phyloP scores from a whole-genome alignment of 1,284 basidiomycete species.

The Schizophyllum commune region DNA sequence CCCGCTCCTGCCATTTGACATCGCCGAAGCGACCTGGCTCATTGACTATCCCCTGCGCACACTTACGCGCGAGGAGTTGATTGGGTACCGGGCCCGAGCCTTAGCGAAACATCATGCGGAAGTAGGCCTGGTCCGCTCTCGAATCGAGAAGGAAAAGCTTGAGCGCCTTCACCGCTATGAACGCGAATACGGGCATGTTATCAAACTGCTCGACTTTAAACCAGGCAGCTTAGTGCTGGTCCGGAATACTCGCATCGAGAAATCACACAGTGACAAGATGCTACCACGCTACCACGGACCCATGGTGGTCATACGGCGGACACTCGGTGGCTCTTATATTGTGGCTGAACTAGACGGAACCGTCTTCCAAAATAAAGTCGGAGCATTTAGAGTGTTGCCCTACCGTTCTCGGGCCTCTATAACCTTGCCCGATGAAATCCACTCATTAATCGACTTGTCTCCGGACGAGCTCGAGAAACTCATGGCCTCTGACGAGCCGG shows the following conservation, averaged over 20 bases:
- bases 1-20: conserved; percentile 27
- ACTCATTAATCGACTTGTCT: too few relatives aligned
- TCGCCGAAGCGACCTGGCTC: conserved; percentile 31
- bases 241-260: conserved; percentile 21
- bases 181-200: conserved; percentile 14
- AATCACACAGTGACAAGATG: conserved; percentile 17
- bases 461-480: too few relatives aligned
- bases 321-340: conserved; percentile 23
- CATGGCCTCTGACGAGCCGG: too few relatives aligned
- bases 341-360: conserved; percentile 25
- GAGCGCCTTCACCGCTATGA: too few relatives aligned
- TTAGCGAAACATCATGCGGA: conserved; percentile 18
- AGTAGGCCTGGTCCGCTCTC: conserved; percentile 1
- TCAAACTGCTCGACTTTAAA: conserved; percentile 25
- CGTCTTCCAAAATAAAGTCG: conserved; percentile 18
- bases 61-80: conserved; percentile 20
- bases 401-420: conserved; percentile 16
- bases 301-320: conserved; percentile 24
- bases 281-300: conserved; percentile 24
- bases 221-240: conserved; percentile 28
- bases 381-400: conserved; percentile 26
- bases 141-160: too few relatives aligned
- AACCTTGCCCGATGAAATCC: too few relatives aligned
- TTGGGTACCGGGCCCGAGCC: conserved; percentile 15
- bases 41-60: conserved; percentile 12